Percentiles rank a stretch among this genome's conserved stretches.
Evolutionary conservation across 83 land plant genomes (phyloP).

Genomic region (Picea abies): DNA sequence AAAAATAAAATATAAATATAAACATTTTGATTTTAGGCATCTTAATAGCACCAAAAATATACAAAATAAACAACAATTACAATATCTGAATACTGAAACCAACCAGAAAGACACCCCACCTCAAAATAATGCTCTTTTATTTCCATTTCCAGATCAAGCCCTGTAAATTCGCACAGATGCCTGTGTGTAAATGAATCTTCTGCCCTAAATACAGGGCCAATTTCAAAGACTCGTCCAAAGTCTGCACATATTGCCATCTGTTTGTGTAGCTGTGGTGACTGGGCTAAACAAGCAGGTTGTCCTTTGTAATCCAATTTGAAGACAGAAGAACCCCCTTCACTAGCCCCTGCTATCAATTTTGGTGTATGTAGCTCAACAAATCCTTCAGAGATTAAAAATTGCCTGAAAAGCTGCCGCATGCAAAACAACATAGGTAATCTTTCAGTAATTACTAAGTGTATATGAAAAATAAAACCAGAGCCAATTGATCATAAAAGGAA

Average conservation of each 20-base stretch:
- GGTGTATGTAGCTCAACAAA: conserved; percentile 90
- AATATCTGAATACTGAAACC: too few relatives aligned
- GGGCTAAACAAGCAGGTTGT: conserved; percentile 90
- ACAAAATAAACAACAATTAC: too few relatives aligned
- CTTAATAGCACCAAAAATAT: background rate
- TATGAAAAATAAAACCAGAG: background rate
- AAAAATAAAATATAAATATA: conserved; percentile 8
- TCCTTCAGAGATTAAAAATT: conserved; percentile 53
- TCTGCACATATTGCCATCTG: conserved; percentile 95
- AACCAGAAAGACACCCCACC: conserved; percentile 34
- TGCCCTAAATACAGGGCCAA: conserved; percentile 92
- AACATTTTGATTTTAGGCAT: background rate
- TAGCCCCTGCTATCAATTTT: conserved; percentile 84
- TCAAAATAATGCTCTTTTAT: conserved; percentile 88
- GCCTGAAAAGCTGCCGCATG: conserved; percentile 67
- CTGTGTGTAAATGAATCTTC: conserved; percentile 93
- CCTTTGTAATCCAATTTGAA: conserved; percentile 88
- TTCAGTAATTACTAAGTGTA: background rate
- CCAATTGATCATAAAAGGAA: background rate
- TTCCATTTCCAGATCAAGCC: conserved; percentile 98
- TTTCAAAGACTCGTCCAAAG: conserved; percentile 91
- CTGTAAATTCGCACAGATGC: conserved; percentile 92
- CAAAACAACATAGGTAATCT: background rate
- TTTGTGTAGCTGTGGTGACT: conserved; percentile 97
- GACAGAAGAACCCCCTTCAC: conserved; percentile 98